Evolutionary conservation across 1,139 yeast species (phyloP).

Genomic region (Candida buenavistaensis): DNA sequence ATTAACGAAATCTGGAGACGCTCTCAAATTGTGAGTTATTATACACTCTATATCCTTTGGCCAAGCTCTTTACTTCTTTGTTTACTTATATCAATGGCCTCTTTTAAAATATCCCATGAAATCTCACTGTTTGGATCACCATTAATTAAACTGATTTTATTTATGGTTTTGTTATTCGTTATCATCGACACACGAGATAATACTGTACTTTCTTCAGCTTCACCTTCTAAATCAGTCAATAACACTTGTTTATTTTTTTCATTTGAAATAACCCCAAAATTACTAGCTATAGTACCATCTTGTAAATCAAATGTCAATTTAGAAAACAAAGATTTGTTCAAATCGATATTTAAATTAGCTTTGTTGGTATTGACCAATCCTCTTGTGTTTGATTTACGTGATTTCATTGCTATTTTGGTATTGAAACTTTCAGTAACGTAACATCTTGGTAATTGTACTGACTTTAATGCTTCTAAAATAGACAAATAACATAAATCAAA

Average conservation of each 20-base stretch:
- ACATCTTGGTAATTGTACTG: slow-evolving; percentile 64
- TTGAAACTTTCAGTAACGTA: slow-evolving; percentile 50
- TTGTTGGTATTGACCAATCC: slow-evolving; percentile 49
- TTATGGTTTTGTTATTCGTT: slow-evolving; percentile 18
- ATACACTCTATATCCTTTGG: slow-evolving; percentile 7
- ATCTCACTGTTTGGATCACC: slow-evolving; percentile 30
- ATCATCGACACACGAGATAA: slow-evolving; percentile 44
- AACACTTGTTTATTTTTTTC: slow-evolving; percentile 36
- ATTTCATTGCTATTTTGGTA: slow-evolving; percentile 50
- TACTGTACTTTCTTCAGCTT: slow-evolving; percentile 64
- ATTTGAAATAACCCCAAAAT: slow-evolving; percentile 59
- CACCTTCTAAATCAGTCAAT: slow-evolving; percentile 75
- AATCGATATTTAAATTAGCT: slow-evolving; percentile 29
- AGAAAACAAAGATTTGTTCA: slow-evolving; percentile 21
- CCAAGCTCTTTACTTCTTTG: slow-evolving; percentile 10
- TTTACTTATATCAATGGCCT: slow-evolving; percentile 35
- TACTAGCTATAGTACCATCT: slow-evolving; percentile 52
- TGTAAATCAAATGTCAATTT: slow-evolving; percentile 35
- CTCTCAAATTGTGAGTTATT: too few relatives aligned
- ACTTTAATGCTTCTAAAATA: slow-evolving; percentile 60
- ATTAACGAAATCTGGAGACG: neutral
- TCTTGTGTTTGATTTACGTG: slow-evolving; percentile 35
- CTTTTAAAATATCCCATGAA: slow-evolving; percentile 44
- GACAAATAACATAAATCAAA: slow-evolving; percentile 78
- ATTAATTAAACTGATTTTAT: slow-evolving; percentile 21